Percentiles rank a stretch among this genome's conserved stretches.
Evolutionary conservation across 1,284 basidiomycete species (phyloP).

Genomic region (Leccinum pachyderme): DNA sequence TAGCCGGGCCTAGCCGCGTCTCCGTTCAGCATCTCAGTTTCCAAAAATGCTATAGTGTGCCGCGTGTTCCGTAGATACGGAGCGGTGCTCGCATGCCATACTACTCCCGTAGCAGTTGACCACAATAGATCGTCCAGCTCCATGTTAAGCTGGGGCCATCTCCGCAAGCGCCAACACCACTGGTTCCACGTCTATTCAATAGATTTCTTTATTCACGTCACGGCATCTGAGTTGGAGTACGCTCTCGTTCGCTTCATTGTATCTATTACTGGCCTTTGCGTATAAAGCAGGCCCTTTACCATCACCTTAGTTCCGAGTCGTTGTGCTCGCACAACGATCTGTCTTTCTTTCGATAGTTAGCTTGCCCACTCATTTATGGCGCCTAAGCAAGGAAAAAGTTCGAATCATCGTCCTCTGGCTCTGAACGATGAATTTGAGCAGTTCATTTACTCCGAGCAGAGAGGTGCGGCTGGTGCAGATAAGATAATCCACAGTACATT

Average conservation of each 20-base stretch:
- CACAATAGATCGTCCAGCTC: too few species aligned
- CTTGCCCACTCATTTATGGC: not conserved
- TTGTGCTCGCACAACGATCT: not conserved
- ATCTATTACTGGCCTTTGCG: not conserved
- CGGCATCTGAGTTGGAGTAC: not conserved
- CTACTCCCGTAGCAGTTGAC: too few species aligned
- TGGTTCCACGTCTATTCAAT: too few species aligned
- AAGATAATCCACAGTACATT: conserved; percentile 50
- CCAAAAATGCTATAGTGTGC: not conserved
- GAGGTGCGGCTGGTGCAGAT: conserved; percentile 51
- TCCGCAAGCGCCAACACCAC: not conserved
- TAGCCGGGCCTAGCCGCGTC: not conserved
- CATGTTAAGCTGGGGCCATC: too few species aligned
- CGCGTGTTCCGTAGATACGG: not conserved
- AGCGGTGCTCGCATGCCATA: too few species aligned
- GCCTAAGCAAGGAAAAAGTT: not conserved
- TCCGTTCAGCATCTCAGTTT: not conserved
- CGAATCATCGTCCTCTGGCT: not conserved
- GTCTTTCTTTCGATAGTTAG: not conserved
- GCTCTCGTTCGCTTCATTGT: not conserved
- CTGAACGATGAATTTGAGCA: not conserved
- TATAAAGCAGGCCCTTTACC: too few species aligned
- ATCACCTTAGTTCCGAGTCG: not conserved
- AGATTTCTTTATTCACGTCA: not conserved
- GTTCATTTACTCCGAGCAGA: conserved; percentile 26